Evolutionary conservation across 116 monocot genomes (phyloP), one percentile per base, ranked within the genome.

Genomic region (Phalaenopsis hybrid): DNA sequence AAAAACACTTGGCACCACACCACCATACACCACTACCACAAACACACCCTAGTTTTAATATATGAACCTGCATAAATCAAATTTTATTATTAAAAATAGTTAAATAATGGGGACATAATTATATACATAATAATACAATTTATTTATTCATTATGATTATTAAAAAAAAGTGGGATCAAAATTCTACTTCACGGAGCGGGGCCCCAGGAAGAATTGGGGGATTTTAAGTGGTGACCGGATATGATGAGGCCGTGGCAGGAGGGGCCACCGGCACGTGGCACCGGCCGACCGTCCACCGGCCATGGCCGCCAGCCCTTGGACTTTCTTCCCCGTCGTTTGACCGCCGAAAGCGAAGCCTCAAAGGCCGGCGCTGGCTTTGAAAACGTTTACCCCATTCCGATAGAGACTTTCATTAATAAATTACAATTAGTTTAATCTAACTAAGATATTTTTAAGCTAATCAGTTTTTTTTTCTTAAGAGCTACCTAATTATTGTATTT

Each of bases 281-380:
- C 12, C 11, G 16, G 11, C 31, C 78, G 28, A 79, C 20, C 59
- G 79, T 3, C 79, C 79, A 57, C 58, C 59, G 59, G 17, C 79
- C 59, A 31, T 31, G 31, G 31, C 31, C 31, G 31, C 31, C 31
- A 31, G 31, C 31, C 31, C 31, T 31, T 31, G 31, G 31, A 31
- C 31, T 31, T 31, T 31, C 31, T 31, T 31, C 31, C 31, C 31
- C 31, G 31, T 31, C 31, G 0, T 31, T 28, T 31, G 31, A 31
- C 31, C 31, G 31, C 31, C 31, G 31, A 31, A 79, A 79, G 79
- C 57, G 58, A 79, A 59, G 8, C 43, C 37, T 58, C 33, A 16
- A 78, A 28, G 78, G 78, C 78, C 78, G 78, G 78, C 78, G 78
- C 78, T 28, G 57, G 4, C 55, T 28, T 78, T 78, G 78, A 78